phyloP scores from a whole-genome alignment of 371 early-diverging fungal genomes.

The Funneliformis caledonium region DNA sequence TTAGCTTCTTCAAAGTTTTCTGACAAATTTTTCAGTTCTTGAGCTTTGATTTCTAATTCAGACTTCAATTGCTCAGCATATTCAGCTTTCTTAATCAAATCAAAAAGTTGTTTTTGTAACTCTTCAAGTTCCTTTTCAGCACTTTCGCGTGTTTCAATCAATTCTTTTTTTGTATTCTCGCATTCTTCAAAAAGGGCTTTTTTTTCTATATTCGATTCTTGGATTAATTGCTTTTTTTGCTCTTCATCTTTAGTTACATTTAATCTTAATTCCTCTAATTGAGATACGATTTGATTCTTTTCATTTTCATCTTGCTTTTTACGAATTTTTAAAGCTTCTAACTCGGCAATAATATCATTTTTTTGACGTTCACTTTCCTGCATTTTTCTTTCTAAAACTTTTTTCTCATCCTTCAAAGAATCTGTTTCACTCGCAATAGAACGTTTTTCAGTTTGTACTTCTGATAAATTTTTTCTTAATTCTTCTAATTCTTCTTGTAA shows the following conservation, averaged over 20 bases:
- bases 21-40: not conserved
- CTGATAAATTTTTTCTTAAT: constrained; percentile 42
- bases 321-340: constrained; percentile 10
- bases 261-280: constrained; percentile 27
- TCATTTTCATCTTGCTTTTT: constrained; percentile 23
- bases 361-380: constrained; percentile 25
- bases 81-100: constrained; percentile 3
- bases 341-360: not conserved
- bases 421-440: constrained; percentile 19
- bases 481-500: constrained; percentile 50
- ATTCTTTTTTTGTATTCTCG: not conserved
- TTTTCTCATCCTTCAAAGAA: constrained; percentile 16
- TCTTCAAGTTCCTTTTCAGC: constrained; percentile 15
- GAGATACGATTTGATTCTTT: not conserved
- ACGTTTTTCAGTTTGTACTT: constrained; percentile 45
- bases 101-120: constrained; percentile 11
- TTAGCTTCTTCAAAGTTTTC: not conserved
- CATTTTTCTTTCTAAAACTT: constrained; percentile 24
- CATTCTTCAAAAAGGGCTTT: not conserved
- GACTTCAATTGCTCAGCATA: constrained; percentile 29
- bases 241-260: constrained; percentile 6
- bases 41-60: constrained; percentile 33
- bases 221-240: not conserved
- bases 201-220: constrained; percentile 1
- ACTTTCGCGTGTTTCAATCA: constrained; percentile 27